Conservation (phyloP, 495 filamentous ascomycete genomes). For the Clohesyomyces aquaticus region DNA sequence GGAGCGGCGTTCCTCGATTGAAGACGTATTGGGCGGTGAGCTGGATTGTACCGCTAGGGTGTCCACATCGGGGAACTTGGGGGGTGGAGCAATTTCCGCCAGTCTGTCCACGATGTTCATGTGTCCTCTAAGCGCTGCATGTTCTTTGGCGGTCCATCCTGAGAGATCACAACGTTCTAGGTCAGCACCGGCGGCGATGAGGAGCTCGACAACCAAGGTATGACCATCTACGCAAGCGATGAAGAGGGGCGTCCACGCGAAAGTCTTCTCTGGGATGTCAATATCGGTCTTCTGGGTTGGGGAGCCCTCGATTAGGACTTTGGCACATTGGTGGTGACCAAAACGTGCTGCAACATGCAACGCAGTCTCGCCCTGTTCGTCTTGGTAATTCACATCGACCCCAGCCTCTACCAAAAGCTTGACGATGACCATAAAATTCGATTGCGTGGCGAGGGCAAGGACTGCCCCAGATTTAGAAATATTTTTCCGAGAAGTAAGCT, state of each 20-base stretch:
- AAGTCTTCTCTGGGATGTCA: slow-evolving; percentile 79
- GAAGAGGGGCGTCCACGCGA: slow-evolving; percentile 92
- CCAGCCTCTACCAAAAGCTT: slow-evolving; percentile 85
- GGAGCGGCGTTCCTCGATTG: slow-evolving; percentile 59
- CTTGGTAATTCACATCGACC: slow-evolving; percentile 92
- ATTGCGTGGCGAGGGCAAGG: slow-evolving; percentile 81
- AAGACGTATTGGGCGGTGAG: slow-evolving; percentile 47
- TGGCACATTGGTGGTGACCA: slow-evolving; percentile 78
- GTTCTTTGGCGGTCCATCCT: slow-evolving; percentile 94
- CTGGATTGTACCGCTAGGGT: slow-evolving; percentile 37
- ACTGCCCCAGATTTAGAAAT: slow-evolving; percentile 88
- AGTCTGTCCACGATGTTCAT: slow-evolving; percentile 73
- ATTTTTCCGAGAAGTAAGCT: slow-evolving; percentile 64
- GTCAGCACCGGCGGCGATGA: slow-evolving; percentile 77
- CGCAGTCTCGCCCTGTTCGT: slow-evolving; percentile 89
- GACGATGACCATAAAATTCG: slow-evolving; percentile 81
- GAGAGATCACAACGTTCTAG: slow-evolving; percentile 75
- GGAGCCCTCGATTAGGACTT: slow-evolving; percentile 70
- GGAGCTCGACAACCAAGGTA: slow-evolving; percentile 65
- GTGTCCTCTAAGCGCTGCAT: slow-evolving; percentile 87
- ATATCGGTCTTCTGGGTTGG: slow-evolving; percentile 70
- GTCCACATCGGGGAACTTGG: slow-evolving; percentile 55
- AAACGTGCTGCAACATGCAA: slow-evolving; percentile 90
- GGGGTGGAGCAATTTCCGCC: slow-evolving; percentile 55
- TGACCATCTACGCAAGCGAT: slow-evolving; percentile 88